Percentiles rank a stretch among this genome's conserved stretches.
Conservation (phyloP, 2,329 filamentous ascomycete species). For the Ophiostoma sp. region DNA sequence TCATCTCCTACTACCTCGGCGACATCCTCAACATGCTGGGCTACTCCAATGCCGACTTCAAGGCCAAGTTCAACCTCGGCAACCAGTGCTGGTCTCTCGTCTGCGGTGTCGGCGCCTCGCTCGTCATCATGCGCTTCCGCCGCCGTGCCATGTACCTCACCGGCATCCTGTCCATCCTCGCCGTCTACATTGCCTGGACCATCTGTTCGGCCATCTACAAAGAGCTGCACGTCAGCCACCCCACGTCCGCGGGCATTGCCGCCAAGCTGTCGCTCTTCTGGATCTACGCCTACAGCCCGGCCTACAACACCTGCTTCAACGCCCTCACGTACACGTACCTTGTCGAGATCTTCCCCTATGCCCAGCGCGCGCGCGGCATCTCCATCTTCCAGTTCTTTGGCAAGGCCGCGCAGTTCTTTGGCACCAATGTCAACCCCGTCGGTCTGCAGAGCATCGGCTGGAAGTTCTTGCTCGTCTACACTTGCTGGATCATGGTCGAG, state of each 20-base stretch:
- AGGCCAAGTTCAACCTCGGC: conserved; percentile 44
- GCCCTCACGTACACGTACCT: conserved; percentile 54
- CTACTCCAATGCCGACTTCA: conserved; percentile 38
- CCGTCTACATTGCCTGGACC: conserved; percentile 45
- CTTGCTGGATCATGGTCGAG: conserved; percentile 34
- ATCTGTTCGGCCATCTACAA: conserved; percentile 38
- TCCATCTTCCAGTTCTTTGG: conserved; percentile 35
- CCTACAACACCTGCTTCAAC: conserved; percentile 63
- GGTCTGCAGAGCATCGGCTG: conserved; percentile 32
- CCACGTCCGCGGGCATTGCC: conserved; percentile 31
- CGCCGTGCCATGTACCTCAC: conserved; percentile 49
- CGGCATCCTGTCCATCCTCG: conserved; percentile 47
- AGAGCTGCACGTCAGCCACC: neutral
- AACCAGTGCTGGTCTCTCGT: conserved; percentile 46
- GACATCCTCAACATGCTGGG: conserved; percentile 44
- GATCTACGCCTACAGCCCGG: conserved; percentile 55
- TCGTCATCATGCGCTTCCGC: conserved; percentile 43
- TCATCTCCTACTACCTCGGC: conserved; percentile 48
- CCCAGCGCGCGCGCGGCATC: conserved; percentile 34
- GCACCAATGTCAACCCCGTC: conserved; percentile 34
- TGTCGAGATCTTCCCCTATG: conserved; percentile 34
- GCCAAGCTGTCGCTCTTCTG: conserved; percentile 48
- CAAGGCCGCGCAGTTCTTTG: conserved; percentile 33
- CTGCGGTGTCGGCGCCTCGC: conserved; percentile 40
- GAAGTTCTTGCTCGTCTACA: conserved; percentile 34